phyloP scores from a whole-genome alignment of 164 flowering plant species.

The Euptelea pleiosperma region DNA sequence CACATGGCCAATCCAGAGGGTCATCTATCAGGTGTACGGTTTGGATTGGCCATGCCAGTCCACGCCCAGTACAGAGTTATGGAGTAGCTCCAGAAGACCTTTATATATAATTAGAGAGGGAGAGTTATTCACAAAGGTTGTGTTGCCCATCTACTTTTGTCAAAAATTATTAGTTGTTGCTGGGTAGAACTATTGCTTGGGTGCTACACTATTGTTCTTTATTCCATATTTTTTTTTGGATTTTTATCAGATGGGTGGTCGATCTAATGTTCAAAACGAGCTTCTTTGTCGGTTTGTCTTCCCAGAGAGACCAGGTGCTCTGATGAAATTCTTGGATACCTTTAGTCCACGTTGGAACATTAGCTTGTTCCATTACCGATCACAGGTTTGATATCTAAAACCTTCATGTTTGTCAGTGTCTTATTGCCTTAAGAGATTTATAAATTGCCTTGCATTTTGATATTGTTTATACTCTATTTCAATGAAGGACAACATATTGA shows the following conservation, averaged over 20 bases:
- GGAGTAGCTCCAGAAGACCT: too few relatives aligned
- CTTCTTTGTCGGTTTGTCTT: constrained; percentile 75
- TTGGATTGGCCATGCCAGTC: too few relatives aligned
- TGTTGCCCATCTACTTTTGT: too few relatives aligned
- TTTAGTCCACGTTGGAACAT: constrained; percentile 97
- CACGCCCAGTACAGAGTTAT: too few relatives aligned
- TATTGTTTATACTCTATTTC: background rate
- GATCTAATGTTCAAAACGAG: constrained; percentile 63
- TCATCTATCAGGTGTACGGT: too few relatives aligned
- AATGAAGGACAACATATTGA: too few relatives aligned
- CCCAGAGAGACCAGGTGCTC: constrained; percentile 94
- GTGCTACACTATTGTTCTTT: background rate
- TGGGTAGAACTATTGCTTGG: too few relatives aligned
- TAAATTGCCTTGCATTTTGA: background rate
- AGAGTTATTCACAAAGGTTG: too few relatives aligned
- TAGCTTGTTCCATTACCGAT: constrained; percentile 92
- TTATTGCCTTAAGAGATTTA: background rate
- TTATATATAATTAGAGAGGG: too few relatives aligned
- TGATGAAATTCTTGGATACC: constrained; percentile 80
- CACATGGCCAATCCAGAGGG: too few relatives aligned
- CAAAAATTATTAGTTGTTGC: too few relatives aligned
- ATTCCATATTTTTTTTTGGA: background rate
- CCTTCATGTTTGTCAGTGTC: too few relatives aligned
- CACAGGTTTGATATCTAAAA: constrained; percentile 54
- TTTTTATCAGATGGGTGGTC: constrained; percentile 78